Evolutionary conservation across 768 basidiomycete genomes (phyloP).

Genomic region (Omphalotus guepiniiformis): DNA sequence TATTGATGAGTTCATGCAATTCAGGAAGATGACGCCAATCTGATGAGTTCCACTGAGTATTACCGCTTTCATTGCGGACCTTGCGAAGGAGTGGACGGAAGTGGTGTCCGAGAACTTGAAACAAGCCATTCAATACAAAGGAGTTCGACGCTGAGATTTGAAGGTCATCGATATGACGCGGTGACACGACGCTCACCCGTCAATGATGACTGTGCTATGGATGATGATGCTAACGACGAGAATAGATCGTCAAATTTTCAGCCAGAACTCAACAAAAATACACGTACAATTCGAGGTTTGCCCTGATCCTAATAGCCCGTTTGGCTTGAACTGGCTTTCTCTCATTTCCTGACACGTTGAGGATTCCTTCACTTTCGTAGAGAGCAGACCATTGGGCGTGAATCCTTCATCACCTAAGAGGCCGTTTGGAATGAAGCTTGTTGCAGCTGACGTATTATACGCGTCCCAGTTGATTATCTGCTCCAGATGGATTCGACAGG

Average conservation of each 20-base stretch:
- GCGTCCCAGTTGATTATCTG: no score
- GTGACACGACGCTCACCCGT: no score
- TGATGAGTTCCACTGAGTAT: no score
- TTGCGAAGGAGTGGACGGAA: not conserved
- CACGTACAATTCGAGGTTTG: not conserved
- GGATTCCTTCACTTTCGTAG: not conserved
- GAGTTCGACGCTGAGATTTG: not conserved
- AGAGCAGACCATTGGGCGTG: constrained; percentile 12
- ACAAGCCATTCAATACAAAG: constrained; percentile 5
- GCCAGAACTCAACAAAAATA: not conserved
- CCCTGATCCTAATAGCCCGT: not conserved
- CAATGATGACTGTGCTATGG: no score
- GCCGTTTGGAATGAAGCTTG: constrained; percentile 27
- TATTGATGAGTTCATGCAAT: not conserved
- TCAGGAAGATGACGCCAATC: no score
- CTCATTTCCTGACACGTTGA: not conserved
- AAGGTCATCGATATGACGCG: no score
- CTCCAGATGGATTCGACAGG: no score
- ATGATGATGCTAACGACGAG: no score
- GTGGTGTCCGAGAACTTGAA: not conserved
- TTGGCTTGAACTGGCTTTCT: constrained; percentile 6
- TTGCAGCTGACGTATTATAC: not conserved
- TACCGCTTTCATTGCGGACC: no score
- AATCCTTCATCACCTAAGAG: constrained; percentile 21
- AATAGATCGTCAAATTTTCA: not conserved